Base-by-base conservation (phyloP, 2,329 filamentous ascomycete genomes). In the Fusarium denticulatum region DNA sequence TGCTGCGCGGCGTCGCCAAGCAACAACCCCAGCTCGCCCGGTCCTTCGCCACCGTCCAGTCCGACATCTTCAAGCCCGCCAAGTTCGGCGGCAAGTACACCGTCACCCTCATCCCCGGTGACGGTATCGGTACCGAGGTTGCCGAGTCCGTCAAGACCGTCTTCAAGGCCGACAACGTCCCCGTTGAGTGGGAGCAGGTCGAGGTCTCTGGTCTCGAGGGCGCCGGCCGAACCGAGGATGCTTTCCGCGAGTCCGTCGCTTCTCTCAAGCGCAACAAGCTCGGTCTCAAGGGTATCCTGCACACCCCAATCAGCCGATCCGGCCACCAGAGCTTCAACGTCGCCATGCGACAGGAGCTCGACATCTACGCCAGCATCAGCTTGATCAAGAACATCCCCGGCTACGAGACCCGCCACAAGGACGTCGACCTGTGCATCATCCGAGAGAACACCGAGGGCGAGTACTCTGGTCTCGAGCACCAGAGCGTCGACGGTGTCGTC, bases 321-420 rank as follows among this genome's bases (percentile, higher is more conserved):
- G 96, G 96, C 80, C 96, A 99, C 90, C 94, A 97, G 87, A 97
- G 94, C 78, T 99, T 99, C 95, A 99, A 99, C 88, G 96, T 99
- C 79, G 96, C 96, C 80, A 92, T 99, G 84, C 95, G 96, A 81
- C 96, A 99, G 88, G 96, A 98, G 86, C 94, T 99, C 83, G 96
- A 99, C 87, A 98, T 99, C 85, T 99, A 98, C 87, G 96, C 96
- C 83, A 97, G 94, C 77, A 96, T 99, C 83, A 94, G 95, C 81
- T 90, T 98, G 78, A 95, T 99, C 89, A 98, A 98, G 93, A 99
- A 99, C 89, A 98, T 99, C 81, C 96, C 96, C 79, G 96, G 96
- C 81, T 98, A 98, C 89, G 87, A 96, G 86, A 99, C 96, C 74
- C 94, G 96, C 83, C 96, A 99, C 90, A 93, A 97, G 86, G 90